Percentiles rank a stretch among this genome's conserved stretches.
Evolutionary conservation across 768 basidiomycete genomes (phyloP).

Genomic region (Leccinum barrowsii): DNA sequence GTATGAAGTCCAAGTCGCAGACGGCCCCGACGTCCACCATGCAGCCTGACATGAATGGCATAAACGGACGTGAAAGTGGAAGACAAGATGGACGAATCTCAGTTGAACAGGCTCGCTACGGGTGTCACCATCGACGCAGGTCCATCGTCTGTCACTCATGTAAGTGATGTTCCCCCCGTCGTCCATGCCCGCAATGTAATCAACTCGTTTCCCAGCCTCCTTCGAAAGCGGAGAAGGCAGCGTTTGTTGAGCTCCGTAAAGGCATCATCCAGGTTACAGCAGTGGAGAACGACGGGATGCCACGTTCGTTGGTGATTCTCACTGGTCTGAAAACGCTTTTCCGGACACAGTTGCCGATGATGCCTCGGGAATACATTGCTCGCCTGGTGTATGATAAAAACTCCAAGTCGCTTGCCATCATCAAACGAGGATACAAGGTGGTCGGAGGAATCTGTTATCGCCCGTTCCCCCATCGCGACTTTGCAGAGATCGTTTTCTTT

Average conservation of each 20-base stretch:
- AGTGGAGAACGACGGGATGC: conserved; percentile 77
- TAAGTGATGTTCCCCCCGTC: conserved; percentile 30
- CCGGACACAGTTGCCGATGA: conserved; percentile 95
- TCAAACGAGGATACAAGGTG: conserved; percentile 92
- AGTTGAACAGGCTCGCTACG: conserved; percentile 72
- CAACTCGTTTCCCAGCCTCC: conserved; percentile 40
- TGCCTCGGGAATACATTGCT: conserved; percentile 98
- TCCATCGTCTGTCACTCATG: conserved; percentile 42
- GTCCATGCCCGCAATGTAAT: neutral
- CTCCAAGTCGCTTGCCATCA: conserved; percentile 90
- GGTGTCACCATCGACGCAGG: conserved; percentile 76
- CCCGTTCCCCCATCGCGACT: conserved; percentile 90
- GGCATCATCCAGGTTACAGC: conserved; percentile 81
- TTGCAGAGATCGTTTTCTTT: conserved; percentile 98
- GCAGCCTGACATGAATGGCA: conserved; percentile 35
- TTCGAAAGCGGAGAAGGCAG: conserved; percentile 68
- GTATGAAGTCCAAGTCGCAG: conserved; percentile 58
- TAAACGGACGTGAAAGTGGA: conserved; percentile 67
- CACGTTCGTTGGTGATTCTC: conserved; percentile 78
- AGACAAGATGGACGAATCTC: conserved; percentile 75
- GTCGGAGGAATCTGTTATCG: conserved; percentile 98
- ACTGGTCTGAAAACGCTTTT: conserved; percentile 97
- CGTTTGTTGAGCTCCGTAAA: conserved; percentile 73
- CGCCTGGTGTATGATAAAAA: conserved; percentile 90
- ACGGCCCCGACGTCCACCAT: conserved; percentile 46